A percentile compares a stretch with the other conserved stretches of the same genome.
Evolutionary conservation across 2,329 filamentous ascomycete species (phyloP).

Genomic region (Aspergillus floridensis): DNA sequence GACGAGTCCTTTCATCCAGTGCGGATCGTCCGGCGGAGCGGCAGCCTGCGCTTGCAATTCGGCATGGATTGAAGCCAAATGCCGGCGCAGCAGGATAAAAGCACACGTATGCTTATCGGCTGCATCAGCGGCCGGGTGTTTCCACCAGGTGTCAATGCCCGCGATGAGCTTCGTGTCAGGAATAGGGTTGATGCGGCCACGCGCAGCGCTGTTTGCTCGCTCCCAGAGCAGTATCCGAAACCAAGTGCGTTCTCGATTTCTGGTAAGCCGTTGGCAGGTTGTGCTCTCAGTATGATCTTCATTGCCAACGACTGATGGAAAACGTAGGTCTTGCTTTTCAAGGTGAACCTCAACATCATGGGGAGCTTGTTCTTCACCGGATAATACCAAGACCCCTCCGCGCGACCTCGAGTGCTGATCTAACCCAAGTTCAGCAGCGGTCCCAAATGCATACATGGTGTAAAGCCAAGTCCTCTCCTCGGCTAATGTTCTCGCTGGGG

Average conservation of each 20-base stretch:
- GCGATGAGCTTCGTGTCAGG: slow-evolving; percentile 28
- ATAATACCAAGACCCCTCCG: background rate
- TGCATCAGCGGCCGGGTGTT: slow-evolving; percentile 26
- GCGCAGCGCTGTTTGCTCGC: slow-evolving; percentile 29
- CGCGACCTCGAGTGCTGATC: slow-evolving; percentile 16
- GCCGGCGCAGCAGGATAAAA: slow-evolving; percentile 26
- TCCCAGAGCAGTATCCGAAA: slow-evolving; percentile 33
- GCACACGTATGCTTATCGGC: slow-evolving; percentile 31
- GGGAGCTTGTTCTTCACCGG: background rate
- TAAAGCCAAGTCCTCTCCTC: slow-evolving; percentile 33
- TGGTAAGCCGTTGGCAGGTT: slow-evolving; percentile 17
- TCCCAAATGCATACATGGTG: slow-evolving; percentile 29
- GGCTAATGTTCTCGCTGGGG: slow-evolving; percentile 23
- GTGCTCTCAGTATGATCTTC: background rate
- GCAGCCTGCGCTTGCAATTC: slow-evolving; percentile 16
- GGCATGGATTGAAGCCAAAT: slow-evolving; percentile 19
- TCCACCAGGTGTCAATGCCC: slow-evolving; percentile 28
- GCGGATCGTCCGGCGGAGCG: slow-evolving; percentile 14
- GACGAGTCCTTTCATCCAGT: slow-evolving; percentile 27
- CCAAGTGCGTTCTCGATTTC: slow-evolving; percentile 33
- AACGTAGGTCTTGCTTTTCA: too few relatives aligned
- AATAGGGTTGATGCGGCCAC: slow-evolving; percentile 26
- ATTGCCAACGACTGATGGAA: too few relatives aligned
- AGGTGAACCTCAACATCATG: background rate
- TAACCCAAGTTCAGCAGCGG: slow-evolving; percentile 27